Evolutionary conservation across 116 monocot species (phyloP).

Genomic region (Cymodocea nodosa): DNA sequence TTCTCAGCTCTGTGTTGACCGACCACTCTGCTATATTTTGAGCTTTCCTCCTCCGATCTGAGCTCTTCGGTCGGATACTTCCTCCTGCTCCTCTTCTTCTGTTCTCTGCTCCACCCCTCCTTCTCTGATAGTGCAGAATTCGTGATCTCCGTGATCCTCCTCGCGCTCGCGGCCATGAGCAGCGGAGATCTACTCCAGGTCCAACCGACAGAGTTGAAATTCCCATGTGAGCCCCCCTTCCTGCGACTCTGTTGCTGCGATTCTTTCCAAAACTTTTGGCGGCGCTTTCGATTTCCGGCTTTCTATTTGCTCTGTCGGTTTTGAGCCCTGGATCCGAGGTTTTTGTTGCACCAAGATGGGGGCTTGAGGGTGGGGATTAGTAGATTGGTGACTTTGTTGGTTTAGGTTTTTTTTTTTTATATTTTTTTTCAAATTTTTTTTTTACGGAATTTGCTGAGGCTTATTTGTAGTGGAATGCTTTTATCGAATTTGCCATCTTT

Average conservation of each 20-base stretch:
- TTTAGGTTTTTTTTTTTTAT: not conserved
- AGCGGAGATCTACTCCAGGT: constrained; percentile 28
- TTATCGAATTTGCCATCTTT: not conserved
- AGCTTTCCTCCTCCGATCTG: too few relatives aligned
- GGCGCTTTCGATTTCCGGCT: too few relatives aligned
- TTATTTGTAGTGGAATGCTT: not conserved
- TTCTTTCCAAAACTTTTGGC: too few relatives aligned
- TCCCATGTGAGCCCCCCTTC: constrained; percentile 25
- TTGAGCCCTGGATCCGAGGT: not conserved
- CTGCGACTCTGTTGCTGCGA: too few relatives aligned
- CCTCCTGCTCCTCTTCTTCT: too few relatives aligned
- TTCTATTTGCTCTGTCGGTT: not conserved
- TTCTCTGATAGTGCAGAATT: too few relatives aligned
- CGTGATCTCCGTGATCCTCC: too few relatives aligned
- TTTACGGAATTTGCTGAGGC: not conserved
- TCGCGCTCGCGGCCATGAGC: constrained; percentile 9
- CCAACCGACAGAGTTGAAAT: constrained; percentile 42
- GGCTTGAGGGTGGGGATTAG: too few relatives aligned
- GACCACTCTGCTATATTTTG: too few relatives aligned
- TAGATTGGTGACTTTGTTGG: not conserved
- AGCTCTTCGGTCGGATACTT: too few relatives aligned
- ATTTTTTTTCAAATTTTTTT: not conserved
- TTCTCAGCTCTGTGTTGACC: too few relatives aligned
- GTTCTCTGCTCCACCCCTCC: too few relatives aligned
- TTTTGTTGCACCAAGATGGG: not conserved